These are phyloP conservation scores for Mucor lusitanicus DNA, from an alignment of 371 early-diverging fungal species.

Conservation along the genomic window DNA sequence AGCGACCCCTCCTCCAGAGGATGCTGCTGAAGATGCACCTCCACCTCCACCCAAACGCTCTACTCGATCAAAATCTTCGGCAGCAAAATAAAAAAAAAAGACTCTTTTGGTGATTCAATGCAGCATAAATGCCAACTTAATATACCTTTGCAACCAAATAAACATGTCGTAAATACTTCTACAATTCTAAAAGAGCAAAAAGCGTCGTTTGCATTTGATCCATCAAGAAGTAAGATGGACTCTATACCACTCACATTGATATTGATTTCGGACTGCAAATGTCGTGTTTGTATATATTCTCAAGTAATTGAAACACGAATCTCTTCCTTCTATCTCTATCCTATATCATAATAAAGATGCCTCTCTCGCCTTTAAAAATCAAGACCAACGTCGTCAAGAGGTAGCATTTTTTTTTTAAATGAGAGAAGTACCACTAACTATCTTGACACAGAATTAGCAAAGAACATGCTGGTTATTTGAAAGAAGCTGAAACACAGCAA, in stretches of 20 bases:
- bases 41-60: not conserved
- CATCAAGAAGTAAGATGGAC: too few relatives aligned
- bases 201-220: too few relatives aligned
- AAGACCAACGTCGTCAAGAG: slow-evolving; percentile 72
- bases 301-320: not conserved
- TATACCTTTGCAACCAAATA: not conserved
- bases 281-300: not conserved
- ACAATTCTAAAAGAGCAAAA: too few relatives aligned
- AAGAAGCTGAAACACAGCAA: slow-evolving; percentile 66
- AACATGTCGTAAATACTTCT: not conserved
- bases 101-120: not conserved
- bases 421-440: not conserved
- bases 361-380: slow-evolving; percentile 64
- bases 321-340: not conserved
- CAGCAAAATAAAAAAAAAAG: not conserved
- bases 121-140: not conserved
- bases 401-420: slow-evolving; percentile 21
- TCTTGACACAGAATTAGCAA: slow-evolving; percentile 45
- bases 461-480: slow-evolving; percentile 64
- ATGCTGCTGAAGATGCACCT: not conserved
- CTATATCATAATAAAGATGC: slow-evolving; percentile 30
- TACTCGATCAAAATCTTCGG: not conserved
- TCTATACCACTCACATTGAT: too few relatives aligned
- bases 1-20: not conserved
- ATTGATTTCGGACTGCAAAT: too few relatives aligned